phyloP scores from a whole-genome alignment of 1,139 yeast genomes.

The Hanseniaspora gamundiae region DNA sequence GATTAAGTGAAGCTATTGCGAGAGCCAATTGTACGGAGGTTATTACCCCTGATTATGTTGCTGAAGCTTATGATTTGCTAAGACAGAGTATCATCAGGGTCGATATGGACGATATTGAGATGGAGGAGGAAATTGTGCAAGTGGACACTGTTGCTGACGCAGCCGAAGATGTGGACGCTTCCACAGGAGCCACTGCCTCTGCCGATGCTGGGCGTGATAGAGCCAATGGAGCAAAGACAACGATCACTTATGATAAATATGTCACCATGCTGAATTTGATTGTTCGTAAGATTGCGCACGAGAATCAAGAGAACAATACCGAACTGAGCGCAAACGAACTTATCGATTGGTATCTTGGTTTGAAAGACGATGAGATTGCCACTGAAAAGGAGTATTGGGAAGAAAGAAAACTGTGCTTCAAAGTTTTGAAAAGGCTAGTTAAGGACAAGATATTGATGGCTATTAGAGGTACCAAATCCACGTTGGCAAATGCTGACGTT shows the following conservation, averaged over 20 bases:
- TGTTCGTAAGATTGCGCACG: constrained; percentile 56
- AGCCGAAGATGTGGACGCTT: constrained; percentile 16
- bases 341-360: constrained; percentile 69
- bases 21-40: constrained; percentile 91
- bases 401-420: constrained; percentile 62
- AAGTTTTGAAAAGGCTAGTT: constrained; percentile 73
- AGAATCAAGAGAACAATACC: constrained; percentile 33
- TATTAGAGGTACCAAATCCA: constrained; percentile 48
- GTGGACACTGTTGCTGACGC: too few relatives aligned
- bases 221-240: constrained; percentile 25
- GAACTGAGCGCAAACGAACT: constrained; percentile 65
- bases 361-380: constrained; percentile 58
- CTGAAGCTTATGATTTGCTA: constrained; percentile 84
- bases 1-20: constrained; percentile 93
- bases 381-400: constrained; percentile 63
- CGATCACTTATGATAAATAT: constrained; percentile 78
- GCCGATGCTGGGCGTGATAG: constrained; percentile 10
- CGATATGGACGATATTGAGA: constrained; percentile 85
- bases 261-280: constrained; percentile 72
- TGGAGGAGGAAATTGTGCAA: constrained; percentile 67
- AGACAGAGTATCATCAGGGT: constrained; percentile 90
- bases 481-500: constrained; percentile 27
- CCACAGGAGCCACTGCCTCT: constrained; percentile 11
- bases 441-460: constrained; percentile 80
- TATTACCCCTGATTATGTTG: constrained; percentile 76